Conservation (phyloP, 106 monocot species). For the Dendrobium chrysotoxum region DNA sequence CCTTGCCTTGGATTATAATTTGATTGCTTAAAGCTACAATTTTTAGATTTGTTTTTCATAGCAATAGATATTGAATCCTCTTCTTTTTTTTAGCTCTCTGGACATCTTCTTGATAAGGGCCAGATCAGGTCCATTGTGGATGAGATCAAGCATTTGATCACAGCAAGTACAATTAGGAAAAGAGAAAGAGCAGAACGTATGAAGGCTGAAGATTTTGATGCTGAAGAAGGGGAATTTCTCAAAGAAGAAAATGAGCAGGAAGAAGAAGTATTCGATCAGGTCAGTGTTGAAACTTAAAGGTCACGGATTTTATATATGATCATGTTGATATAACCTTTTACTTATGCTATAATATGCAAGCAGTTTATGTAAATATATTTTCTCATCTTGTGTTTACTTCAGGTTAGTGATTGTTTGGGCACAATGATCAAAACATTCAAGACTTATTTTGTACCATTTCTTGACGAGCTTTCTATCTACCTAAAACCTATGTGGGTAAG, state of each 20-base stretch:
- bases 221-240: slow-evolving; percentile 54
- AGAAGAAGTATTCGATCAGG: slow-evolving; percentile 23
- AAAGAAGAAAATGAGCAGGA: slow-evolving; percentile 69
- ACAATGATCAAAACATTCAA: slow-evolving; percentile 88
- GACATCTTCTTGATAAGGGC: slow-evolving; percentile 43
- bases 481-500: slow-evolving; percentile 94
- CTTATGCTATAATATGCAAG: not conserved
- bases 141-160: slow-evolving; percentile 52
- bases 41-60: not conserved
- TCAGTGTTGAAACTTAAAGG: not conserved
- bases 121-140: slow-evolving; percentile 59
- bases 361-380: not conserved
- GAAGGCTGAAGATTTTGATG: slow-evolving; percentile 56
- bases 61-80: not conserved
- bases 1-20: not conserved
- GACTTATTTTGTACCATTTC: slow-evolving; percentile 79
- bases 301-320: not conserved
- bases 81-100: slow-evolving; percentile 34
- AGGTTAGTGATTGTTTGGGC: slow-evolving; percentile 88
- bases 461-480: slow-evolving; percentile 81
- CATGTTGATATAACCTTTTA: not conserved
- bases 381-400: not conserved
- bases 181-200: slow-evolving; percentile 51
- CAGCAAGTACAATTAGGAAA: slow-evolving; percentile 50
- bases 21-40: not conserved